Base-by-base conservation (phyloP, 192 early-diverging fungal genomes). In the Linderina pennispora region DNA sequence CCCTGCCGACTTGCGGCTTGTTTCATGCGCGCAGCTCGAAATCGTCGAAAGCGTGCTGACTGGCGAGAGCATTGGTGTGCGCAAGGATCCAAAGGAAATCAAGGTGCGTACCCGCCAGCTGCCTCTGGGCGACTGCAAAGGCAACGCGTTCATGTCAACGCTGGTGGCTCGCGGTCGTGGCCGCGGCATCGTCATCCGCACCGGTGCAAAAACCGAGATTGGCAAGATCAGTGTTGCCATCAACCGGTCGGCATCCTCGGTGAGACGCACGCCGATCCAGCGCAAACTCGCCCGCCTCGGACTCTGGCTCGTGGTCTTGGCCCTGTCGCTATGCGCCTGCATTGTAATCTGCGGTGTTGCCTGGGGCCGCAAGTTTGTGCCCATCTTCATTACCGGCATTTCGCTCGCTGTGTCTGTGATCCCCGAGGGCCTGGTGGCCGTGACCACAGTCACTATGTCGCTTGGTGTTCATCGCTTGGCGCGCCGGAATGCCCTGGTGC, bases 321-420 rank as follows among this genome's bases (percentile, higher is more conserved):
- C 93, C 5, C 52, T 95, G 41, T 48, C 87, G 9, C 77, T 97
- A 0, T 94, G 91, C 58, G 77, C 78, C 25, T 70, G 69, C 56
- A 61, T 73, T 10, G 62, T 75, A 7, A 53, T 77, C 19, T 75
- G 97, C 62, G 64, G 97, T n/a, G 77, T 99, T 14, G 97, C 98
- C 36, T 99, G 94, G 94, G 46, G 91, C 24, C 91, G 98, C 68
- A 99, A 99, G 76, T 87, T 99, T 38, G 75, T 99, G 43, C 97
- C 98, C 74, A 97, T 97, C 77, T 99, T 99, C 73, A 98, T 97
- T 75, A 98, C 97, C 36, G 97, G 94, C 19, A 94, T 99, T 40
- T 94, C 97, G 2, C 77, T 99, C 42, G 97, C 94, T 24, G 94
- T 99, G 18, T 94, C 97, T 41, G 94, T 94, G 33, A 99, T 99